Evolutionary conservation across 2,329 filamentous ascomycete genomes (phyloP).

Genomic region (Talaromyces piceae): DNA sequence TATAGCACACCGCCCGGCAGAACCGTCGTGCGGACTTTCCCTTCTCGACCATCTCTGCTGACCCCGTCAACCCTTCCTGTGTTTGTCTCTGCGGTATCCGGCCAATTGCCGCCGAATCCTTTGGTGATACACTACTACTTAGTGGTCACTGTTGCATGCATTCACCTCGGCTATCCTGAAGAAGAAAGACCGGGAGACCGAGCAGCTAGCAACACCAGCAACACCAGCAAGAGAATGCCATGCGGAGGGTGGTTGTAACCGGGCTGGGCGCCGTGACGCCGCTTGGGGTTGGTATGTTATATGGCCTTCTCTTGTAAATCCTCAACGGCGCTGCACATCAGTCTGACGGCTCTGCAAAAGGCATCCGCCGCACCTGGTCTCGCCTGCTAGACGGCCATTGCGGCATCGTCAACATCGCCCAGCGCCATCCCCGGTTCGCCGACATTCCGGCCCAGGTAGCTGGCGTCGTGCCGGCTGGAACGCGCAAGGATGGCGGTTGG

Average conservation of each 20-base stretch:
- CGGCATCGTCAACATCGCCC: slow-evolving; percentile 67
- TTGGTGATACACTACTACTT: too few relatives aligned
- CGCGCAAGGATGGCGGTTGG: slow-evolving; percentile 37
- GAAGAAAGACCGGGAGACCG: slow-evolving; percentile 1
- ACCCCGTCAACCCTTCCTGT: background rate
- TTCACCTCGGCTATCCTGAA: background rate
- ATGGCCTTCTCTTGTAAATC: background rate
- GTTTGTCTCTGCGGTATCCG: too few relatives aligned
- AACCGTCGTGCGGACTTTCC: slow-evolving; percentile 32
- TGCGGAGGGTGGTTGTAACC: slow-evolving; percentile 69
- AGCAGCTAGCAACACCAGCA: slow-evolving; percentile 1
- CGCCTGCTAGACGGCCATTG: slow-evolving; percentile 72
- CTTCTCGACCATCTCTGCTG: slow-evolving; percentile 18
- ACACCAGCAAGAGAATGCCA: slow-evolving; percentile 19
- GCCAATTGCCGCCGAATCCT: background rate
- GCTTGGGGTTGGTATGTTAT: slow-evolving; percentile 65
- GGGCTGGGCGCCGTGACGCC: slow-evolving; percentile 77
- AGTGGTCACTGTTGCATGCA: too few relatives aligned
- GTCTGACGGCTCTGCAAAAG: slow-evolving; percentile 26
- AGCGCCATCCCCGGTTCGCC: slow-evolving; percentile 56
- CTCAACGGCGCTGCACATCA: too few relatives aligned
- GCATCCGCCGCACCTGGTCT: slow-evolving; percentile 69
- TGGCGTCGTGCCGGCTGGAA: slow-evolving; percentile 64
- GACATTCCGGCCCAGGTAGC: slow-evolving; percentile 78
- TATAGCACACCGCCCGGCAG: slow-evolving; percentile 5